Conservation (phyloP, 2,329 filamentous ascomycete genomes). For the Talaromyces sp. region DNA sequence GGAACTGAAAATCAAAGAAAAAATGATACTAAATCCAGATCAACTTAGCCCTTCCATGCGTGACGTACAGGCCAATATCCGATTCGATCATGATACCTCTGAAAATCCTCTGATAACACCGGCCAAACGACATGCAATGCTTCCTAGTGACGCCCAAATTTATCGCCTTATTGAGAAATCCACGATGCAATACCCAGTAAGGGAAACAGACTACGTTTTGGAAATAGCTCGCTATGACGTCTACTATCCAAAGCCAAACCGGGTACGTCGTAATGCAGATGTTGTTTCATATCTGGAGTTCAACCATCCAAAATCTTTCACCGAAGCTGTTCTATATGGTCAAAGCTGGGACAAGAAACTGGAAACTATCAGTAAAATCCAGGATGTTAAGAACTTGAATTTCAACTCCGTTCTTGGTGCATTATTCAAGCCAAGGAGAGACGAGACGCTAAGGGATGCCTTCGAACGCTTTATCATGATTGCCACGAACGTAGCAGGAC, state of each 20-base stretch:
- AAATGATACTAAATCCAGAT: conserved; percentile 30
- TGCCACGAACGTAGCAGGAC: conserved; percentile 30
- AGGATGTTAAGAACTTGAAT: conserved; percentile 30
- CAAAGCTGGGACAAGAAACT: conserved; percentile 33
- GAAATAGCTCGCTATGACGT: conserved; percentile 42
- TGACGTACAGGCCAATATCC: conserved; percentile 27
- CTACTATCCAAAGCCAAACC: conserved; percentile 21
- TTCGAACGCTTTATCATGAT: conserved; percentile 34
- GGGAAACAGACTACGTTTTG: conserved; percentile 37
- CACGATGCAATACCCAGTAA: conserved; percentile 35
- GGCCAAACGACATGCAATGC: conserved; percentile 27
- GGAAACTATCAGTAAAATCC: conserved; percentile 32
- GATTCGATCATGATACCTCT: conserved; percentile 20
- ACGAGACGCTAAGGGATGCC: conserved; percentile 19
- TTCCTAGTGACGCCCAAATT: conserved; percentile 24
- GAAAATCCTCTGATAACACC: conserved; percentile 22
- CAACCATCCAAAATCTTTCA: conserved; percentile 22
- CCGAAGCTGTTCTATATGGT: conserved; percentile 33
- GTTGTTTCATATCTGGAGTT: conserved; percentile 17
- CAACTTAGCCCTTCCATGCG: conserved; percentile 25
- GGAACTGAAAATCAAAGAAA: conserved; percentile 37
- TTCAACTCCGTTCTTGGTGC: conserved; percentile 24
- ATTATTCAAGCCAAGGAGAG: conserved; percentile 31
- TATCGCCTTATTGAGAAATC: conserved; percentile 36
- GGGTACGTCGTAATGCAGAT: neutral